Percentiles rank a stretch among this genome's conserved stretches.
Conservation (phyloP, 208 protist genomes). For the Leishmania guyanensis region DNA sequence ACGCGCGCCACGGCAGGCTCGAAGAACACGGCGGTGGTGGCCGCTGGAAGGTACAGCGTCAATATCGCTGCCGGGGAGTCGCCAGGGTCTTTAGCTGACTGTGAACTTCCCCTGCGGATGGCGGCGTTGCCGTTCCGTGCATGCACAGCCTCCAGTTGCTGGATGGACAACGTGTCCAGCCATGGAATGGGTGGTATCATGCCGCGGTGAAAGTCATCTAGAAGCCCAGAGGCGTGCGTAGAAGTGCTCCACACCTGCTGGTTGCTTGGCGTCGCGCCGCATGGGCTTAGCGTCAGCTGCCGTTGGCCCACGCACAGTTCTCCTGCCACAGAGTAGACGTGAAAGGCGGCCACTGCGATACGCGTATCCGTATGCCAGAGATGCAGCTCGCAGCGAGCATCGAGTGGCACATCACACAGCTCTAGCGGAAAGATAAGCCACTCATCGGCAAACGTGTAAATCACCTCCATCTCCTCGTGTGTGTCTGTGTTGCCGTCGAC, state of each 20-base stretch:
- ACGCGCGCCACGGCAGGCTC: constrained; percentile 17
- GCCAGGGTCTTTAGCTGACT: not conserved
- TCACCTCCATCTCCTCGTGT: constrained; percentile 3
- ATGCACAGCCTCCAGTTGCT: constrained; percentile 35
- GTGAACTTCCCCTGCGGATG: not conserved
- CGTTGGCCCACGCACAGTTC: constrained; percentile 53
- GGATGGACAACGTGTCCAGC: constrained; percentile 74
- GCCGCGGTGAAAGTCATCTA: constrained; percentile 31
- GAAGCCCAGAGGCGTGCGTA: constrained; percentile 15
- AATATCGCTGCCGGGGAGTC: constrained; percentile 17
- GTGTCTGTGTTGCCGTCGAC: not conserved
- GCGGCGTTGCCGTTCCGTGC: constrained; percentile 1
- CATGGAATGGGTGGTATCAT: constrained; percentile 64
- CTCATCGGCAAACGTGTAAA: constrained; percentile 23
- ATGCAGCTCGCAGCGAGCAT: constrained; percentile 45
- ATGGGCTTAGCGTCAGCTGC: constrained; percentile 29
- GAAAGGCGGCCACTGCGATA: constrained; percentile 29
- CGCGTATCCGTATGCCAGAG: constrained; percentile 19
- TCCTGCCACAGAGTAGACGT: constrained; percentile 41
- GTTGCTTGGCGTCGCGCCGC: not conserved
- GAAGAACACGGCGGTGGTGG: constrained; percentile 41
- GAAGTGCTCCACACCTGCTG: not conserved
- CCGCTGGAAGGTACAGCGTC: constrained; percentile 46
- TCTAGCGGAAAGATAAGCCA: constrained; percentile 80
- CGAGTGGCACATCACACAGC: constrained; percentile 83